These are phyloP conservation scores for Shiraia bambusicola DNA, from an alignment of 2,329 filamentous ascomycete species.

Conservation along the genomic window DNA sequence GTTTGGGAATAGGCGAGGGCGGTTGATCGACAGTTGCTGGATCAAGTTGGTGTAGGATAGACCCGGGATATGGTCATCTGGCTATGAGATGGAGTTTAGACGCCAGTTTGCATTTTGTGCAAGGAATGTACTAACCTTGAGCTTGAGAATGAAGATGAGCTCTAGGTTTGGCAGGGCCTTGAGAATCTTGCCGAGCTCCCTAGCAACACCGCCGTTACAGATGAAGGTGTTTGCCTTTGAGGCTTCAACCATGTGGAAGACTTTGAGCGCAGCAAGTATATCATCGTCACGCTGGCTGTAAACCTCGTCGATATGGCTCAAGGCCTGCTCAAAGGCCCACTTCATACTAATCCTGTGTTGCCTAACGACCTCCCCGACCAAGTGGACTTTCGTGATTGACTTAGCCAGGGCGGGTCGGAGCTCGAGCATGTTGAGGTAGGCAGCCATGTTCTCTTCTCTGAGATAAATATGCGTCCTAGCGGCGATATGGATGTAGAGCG, in stretches of 20 bases:
- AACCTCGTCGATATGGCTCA: slow-evolving; percentile 3
- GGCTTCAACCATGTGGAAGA: slow-evolving; percentile 6
- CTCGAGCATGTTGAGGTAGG: too few species aligned
- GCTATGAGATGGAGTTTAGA: neutral
- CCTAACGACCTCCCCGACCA: slow-evolving; percentile 13
- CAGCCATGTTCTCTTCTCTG: too few species aligned
- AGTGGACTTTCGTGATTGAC: too few species aligned
- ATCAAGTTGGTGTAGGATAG: slow-evolving; percentile 8
- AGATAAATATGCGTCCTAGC: too few species aligned
- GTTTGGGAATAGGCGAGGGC: slow-evolving; percentile 6
- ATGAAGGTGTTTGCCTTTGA: slow-evolving; percentile 8
- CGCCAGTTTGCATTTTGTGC: neutral
- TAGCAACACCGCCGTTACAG: slow-evolving; percentile 13
- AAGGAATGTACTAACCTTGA: slow-evolving; percentile 4
- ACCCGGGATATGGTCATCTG: slow-evolving; percentile 20
- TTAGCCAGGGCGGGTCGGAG: too few species aligned
- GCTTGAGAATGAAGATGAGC: slow-evolving; percentile 13
- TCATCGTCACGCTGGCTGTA: slow-evolving; percentile 6
- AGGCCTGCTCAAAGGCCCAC: slow-evolving; percentile 22
- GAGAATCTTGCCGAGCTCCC: slow-evolving; percentile 8
- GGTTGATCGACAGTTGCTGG: slow-evolving; percentile 16
- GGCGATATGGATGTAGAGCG: too few species aligned
- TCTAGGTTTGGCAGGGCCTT: slow-evolving; percentile 7
- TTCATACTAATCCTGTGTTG: slow-evolving; percentile 10
- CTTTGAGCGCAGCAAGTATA: slow-evolving; percentile 8